Percentiles rank a stretch among this genome's conserved stretches.
Evolutionary conservation across 139 green algal genomes (phyloP).

Genomic region (Picochlorum sp.): DNA sequence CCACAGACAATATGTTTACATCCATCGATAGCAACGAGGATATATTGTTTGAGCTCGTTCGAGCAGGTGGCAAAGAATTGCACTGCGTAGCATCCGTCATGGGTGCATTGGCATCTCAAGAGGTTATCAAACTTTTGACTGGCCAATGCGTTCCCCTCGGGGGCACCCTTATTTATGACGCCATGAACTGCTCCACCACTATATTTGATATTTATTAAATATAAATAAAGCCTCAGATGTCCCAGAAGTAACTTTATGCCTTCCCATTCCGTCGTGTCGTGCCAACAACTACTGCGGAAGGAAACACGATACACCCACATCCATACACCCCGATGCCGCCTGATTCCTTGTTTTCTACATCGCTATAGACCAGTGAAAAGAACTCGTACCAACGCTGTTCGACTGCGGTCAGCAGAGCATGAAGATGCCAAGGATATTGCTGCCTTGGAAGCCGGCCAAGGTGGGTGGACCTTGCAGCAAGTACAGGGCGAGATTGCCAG

Average conservation of each 20-base stretch:
- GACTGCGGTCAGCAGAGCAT: neutral
- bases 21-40: conserved; percentile 28
- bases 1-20: conserved; percentile 36
- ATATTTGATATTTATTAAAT: conserved; percentile 27
- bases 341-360: no score
- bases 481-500: neutral
- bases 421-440: neutral
- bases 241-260: neutral
- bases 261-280: neutral
- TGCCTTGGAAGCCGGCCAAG: conserved; percentile 3
- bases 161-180: conserved; percentile 85
- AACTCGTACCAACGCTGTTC: neutral
- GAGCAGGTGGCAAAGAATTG: conserved; percentile 72
- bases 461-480: conserved; percentile 1
- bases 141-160: conserved; percentile 80
- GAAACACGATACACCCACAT: no score
- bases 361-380: no score
- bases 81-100: conserved; percentile 80
- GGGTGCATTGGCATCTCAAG: conserved; percentile 86
- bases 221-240: neutral
- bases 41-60: conserved; percentile 59
- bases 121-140: conserved; percentile 95
- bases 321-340: no score
- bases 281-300: neutral
- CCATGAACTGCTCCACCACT: conserved; percentile 51